Percentiles rank a stretch among this genome's conserved stretches.
These are phyloP conservation scores for Xylaria longipes DNA, from an alignment of 495 filamentous ascomycete species.

Conservation along the genomic window DNA sequence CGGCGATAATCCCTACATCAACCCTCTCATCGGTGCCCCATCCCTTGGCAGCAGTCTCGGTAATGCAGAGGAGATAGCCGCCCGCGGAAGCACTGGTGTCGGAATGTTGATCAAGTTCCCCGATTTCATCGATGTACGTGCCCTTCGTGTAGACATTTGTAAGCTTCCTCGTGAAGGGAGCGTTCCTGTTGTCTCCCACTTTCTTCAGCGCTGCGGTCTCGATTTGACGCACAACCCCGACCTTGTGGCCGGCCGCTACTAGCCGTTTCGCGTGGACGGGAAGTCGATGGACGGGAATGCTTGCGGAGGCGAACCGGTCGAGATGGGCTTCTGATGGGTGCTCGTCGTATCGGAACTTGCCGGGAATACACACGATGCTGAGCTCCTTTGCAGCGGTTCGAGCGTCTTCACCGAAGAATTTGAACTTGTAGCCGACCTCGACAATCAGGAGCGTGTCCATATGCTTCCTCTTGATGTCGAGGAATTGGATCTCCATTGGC, in stretches of 20 bases:
- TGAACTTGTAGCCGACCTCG: slow-evolving; percentile 98
- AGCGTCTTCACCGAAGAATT: slow-evolving; percentile 98
- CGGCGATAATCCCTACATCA: slow-evolving; percentile 89
- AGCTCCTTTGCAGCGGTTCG: slow-evolving; percentile 87
- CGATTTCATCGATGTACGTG: slow-evolving; percentile 94
- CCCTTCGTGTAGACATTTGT: slow-evolving; percentile 98
- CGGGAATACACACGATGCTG: slow-evolving; percentile 95
- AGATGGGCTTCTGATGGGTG: slow-evolving; percentile 94
- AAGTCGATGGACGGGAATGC: slow-evolving; percentile 89
- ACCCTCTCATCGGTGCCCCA: slow-evolving; percentile 92
- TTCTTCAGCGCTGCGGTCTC: slow-evolving; percentile 99
- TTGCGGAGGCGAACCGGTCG: slow-evolving; percentile 92
- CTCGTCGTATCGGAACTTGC: slow-evolving; percentile 93
- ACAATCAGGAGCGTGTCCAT: slow-evolving; percentile 88
- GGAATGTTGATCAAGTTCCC: slow-evolving; percentile 68
- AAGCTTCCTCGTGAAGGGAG: slow-evolving; percentile 89
- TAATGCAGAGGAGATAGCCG: slow-evolving; percentile 92
- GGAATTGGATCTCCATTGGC: slow-evolving; percentile 89
- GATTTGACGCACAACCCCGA: slow-evolving; percentile 94
- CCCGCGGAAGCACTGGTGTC: slow-evolving; percentile 71
- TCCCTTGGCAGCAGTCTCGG: slow-evolving; percentile 84
- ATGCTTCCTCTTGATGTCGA: slow-evolving; percentile 92
- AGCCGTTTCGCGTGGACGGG: slow-evolving; percentile 95
- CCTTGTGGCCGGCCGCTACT: slow-evolving; percentile 91
- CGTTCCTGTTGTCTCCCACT: slow-evolving; percentile 91